Percentiles rank a stretch among this genome's conserved stretches.
phyloP scores from a whole-genome alignment of 176 grass and related monocot species.

The Carex pumila region DNA sequence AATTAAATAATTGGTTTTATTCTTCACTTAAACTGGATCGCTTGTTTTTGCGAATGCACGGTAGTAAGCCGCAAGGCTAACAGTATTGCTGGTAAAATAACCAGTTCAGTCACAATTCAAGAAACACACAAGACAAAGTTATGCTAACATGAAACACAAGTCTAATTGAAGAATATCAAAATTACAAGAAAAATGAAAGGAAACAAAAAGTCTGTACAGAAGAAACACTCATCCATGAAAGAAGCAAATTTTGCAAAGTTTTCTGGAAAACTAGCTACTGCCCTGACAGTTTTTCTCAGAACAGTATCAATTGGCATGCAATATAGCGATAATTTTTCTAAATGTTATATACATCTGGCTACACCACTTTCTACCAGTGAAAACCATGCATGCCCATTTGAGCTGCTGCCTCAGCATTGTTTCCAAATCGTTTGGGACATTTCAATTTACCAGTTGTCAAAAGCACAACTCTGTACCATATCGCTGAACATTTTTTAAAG shows the following conservation, averaged over 20 bases:
- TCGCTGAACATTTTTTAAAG: slow-evolving; percentile 62
- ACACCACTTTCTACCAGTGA: not conserved
- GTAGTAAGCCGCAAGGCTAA: too few species aligned
- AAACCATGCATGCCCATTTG: not conserved
- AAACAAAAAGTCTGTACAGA: not conserved
- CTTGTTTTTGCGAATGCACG: too few species aligned
- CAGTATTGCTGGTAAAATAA: too few species aligned
- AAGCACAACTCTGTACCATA: slow-evolving; percentile 43
- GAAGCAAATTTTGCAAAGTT: not conserved
- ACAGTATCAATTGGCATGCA: not conserved
- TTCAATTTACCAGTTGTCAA: not conserved
- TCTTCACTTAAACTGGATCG: too few species aligned
- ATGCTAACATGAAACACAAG: not conserved
- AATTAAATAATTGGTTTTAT: not conserved
- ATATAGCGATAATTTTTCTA: too few species aligned
- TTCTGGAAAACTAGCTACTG: not conserved
- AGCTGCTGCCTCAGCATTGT: not conserved
- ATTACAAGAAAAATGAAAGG: not conserved
- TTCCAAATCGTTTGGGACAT: not conserved
- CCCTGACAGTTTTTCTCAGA: not conserved
- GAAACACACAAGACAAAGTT: not conserved
- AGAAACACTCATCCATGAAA: not conserved
- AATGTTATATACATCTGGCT: not conserved
- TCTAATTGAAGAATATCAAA: not conserved
- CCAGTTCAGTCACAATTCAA: not conserved